These are phyloP conservation scores for Pleurotus salmoneostramineus DNA, from an alignment of 768 basidiomycete genomes.

Conservation along the genomic window DNA sequence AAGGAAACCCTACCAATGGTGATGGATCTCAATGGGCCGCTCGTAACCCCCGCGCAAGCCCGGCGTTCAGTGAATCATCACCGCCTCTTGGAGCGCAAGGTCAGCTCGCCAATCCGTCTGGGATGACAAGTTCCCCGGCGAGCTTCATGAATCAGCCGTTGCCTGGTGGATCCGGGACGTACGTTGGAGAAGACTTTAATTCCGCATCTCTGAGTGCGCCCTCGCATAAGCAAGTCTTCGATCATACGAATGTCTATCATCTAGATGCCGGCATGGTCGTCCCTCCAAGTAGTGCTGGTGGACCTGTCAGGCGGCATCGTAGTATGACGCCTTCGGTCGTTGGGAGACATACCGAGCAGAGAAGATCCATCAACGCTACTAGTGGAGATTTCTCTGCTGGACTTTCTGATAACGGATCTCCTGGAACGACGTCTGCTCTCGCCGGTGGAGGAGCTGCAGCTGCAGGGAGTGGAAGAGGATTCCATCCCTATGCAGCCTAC, in stretches of 20 bases:
- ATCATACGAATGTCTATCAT: constrained; percentile 49
- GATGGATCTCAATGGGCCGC: constrained; percentile 32
- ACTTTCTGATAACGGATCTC: background rate
- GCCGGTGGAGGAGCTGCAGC: constrained; percentile 22
- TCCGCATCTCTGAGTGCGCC: constrained; percentile 58
- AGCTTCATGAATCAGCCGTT: constrained; percentile 17
- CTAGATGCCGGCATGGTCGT: constrained; percentile 26
- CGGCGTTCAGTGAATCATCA: constrained; percentile 39
- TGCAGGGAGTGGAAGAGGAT: constrained; percentile 35
- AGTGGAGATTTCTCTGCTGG: constrained; percentile 29
- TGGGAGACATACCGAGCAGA: constrained; percentile 43
- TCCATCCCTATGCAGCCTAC: constrained; percentile 54
- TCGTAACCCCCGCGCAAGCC: constrained; percentile 28
- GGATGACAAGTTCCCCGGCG: constrained; percentile 20
- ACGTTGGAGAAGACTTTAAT: constrained; percentile 30
- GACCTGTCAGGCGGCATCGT: constrained; percentile 65
- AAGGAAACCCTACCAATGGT: constrained; percentile 20
- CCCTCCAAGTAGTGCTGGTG: constrained; percentile 28
- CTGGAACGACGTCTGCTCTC: constrained; percentile 18
- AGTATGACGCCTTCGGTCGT: constrained; percentile 72
- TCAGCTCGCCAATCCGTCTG: constrained; percentile 18
- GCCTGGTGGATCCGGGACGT: background rate
- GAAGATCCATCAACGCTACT: constrained; percentile 45
- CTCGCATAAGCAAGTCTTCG: constrained; percentile 65
- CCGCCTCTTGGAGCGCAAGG: constrained; percentile 25